These are phyloP conservation scores for Ophiostoma angusticollis DNA, from an alignment of 2,329 filamentous ascomycete species.

Conservation along the genomic window DNA sequence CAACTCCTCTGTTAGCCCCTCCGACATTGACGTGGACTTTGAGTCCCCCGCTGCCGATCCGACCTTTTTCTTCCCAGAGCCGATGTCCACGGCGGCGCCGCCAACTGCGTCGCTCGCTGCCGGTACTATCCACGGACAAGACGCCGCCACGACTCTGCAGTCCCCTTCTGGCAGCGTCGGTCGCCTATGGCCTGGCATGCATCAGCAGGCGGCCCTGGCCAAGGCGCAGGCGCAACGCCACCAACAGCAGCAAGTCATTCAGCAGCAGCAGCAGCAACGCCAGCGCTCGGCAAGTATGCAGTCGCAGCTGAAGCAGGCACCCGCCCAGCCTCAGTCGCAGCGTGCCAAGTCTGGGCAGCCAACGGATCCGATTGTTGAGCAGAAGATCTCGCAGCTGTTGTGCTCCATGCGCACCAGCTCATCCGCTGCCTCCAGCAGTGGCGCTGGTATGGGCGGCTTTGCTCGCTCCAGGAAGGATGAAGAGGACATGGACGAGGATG, in stretches of 20 bases:
- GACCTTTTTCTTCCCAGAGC: slow-evolving; percentile 46
- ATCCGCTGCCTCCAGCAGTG: slow-evolving; percentile 38
- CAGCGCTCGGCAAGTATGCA: slow-evolving; percentile 27
- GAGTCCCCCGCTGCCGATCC: slow-evolving; percentile 43
- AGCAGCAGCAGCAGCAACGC: slow-evolving; percentile 41
- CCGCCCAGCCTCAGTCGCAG: slow-evolving; percentile 28
- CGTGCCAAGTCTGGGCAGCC: slow-evolving; percentile 39
- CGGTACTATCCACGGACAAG: slow-evolving; percentile 53
- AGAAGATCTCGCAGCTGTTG: slow-evolving; percentile 85
- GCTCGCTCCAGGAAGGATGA: slow-evolving; percentile 74
- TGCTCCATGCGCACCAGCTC: slow-evolving; percentile 78
- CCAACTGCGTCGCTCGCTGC: slow-evolving; percentile 1
- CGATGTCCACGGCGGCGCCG: slow-evolving; percentile 25
- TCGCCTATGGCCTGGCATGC: slow-evolving; percentile 84
- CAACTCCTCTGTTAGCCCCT: slow-evolving; percentile 42
- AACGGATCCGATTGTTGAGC: slow-evolving; percentile 64
- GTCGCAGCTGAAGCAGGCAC: slow-evolving; percentile 28
- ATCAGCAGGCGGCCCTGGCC: slow-evolving; percentile 73
- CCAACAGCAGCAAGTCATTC: slow-evolving; percentile 49
- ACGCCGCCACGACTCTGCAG: slow-evolving; percentile 32
- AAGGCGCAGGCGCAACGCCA: slow-evolving; percentile 60
- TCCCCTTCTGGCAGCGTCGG: slow-evolving; percentile 44
- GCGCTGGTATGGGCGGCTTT: slow-evolving; percentile 47
- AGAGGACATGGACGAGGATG: slow-evolving; percentile 97
- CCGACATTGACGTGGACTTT: slow-evolving; percentile 59